phyloP scores from a whole-genome alignment of 768 basidiomycete species.

The Termitomyces sp. region DNA sequence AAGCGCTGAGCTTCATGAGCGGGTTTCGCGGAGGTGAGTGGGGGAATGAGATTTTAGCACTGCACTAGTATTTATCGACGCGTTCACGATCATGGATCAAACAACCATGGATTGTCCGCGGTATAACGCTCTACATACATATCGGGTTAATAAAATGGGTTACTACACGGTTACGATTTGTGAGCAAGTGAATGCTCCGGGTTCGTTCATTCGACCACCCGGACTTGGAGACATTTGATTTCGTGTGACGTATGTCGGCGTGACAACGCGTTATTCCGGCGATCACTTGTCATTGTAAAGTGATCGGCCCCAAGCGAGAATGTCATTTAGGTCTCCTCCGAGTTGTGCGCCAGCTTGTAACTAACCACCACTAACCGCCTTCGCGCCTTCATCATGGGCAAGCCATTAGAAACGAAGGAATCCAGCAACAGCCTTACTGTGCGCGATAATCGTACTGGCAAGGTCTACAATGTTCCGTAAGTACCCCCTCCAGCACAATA shows the following conservation, averaged over 20 bases:
- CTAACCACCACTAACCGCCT: not conserved
- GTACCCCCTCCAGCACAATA: conserved; percentile 26
- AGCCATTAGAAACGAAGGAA: conserved; percentile 10
- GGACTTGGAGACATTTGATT: conserved; percentile 13
- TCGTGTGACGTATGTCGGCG: not conserved
- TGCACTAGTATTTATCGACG: not conserved
- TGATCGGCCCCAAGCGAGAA: conserved; percentile 8
- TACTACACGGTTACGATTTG: not conserved
- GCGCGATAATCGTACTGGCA: conserved; percentile 83
- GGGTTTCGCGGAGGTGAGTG: conserved; percentile 33
- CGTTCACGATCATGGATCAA: not conserved
- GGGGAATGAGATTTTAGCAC: not conserved
- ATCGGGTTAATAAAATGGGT: not conserved
- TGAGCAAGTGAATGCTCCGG: not conserved
- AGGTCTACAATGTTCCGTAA: conserved; percentile 71
- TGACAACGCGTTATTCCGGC: conserved; percentile 8
- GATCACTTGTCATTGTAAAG: not conserved
- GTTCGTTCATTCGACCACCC: not conserved
- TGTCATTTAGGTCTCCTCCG: conserved; percentile 7
- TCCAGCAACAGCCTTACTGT: conserved; percentile 54
- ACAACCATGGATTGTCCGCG: not conserved
- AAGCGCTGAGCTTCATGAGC: conserved; percentile 67
- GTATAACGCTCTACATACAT: conserved; percentile 4
- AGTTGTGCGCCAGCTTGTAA: not conserved
- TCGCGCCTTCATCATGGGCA: conserved; percentile 16